Conservation (phyloP, 805 yeast genomes). For the Helenozyma rhizophorensis region DNA sequence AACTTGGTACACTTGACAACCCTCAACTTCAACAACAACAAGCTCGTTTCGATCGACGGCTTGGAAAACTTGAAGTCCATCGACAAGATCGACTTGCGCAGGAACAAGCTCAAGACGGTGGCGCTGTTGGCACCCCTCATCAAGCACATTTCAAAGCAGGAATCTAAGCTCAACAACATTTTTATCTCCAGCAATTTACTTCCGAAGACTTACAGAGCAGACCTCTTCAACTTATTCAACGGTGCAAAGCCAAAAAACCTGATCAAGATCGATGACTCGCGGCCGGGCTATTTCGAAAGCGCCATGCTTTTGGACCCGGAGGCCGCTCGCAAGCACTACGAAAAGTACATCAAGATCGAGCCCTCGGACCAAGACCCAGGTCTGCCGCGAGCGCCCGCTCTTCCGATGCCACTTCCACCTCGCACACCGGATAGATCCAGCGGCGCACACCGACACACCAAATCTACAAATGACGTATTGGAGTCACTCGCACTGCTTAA, state of each 20-base stretch:
- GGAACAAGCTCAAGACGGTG: slow-evolving; percentile 39
- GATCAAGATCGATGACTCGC: slow-evolving; percentile 53
- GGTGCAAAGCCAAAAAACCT: slow-evolving; percentile 46
- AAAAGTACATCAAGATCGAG: slow-evolving; percentile 27
- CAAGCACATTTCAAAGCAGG: slow-evolving; percentile 26
- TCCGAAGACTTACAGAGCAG: slow-evolving; percentile 47
- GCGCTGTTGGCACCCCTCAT: slow-evolving; percentile 31
- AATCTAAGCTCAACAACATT: slow-evolving; percentile 34
- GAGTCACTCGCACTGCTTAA: slow-evolving; percentile 13
- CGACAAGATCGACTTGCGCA: slow-evolving; percentile 51
- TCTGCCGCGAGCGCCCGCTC: background rate
- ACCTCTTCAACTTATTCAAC: slow-evolving; percentile 52
- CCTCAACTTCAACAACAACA: slow-evolving; percentile 49
- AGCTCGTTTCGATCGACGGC: slow-evolving; percentile 37
- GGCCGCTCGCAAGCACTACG: slow-evolving; percentile 40
- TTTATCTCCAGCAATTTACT: slow-evolving; percentile 40
- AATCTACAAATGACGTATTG: slow-evolving; percentile 11
- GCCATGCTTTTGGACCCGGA: slow-evolving; percentile 50
- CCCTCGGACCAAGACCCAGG: background rate
- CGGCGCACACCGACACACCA: slow-evolving; percentile 6
- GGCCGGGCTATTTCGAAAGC: slow-evolving; percentile 59
- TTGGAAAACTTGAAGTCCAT: slow-evolving; percentile 39
- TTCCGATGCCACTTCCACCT: slow-evolving; percentile 1
- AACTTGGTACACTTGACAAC: slow-evolving; percentile 37
- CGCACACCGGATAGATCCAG: slow-evolving; percentile 2